Percentiles rank a stretch among this genome's conserved stretches.
Evolutionary conservation across 2,329 filamentous ascomycete species (phyloP).

Genomic region (Xylaria sp.): DNA sequence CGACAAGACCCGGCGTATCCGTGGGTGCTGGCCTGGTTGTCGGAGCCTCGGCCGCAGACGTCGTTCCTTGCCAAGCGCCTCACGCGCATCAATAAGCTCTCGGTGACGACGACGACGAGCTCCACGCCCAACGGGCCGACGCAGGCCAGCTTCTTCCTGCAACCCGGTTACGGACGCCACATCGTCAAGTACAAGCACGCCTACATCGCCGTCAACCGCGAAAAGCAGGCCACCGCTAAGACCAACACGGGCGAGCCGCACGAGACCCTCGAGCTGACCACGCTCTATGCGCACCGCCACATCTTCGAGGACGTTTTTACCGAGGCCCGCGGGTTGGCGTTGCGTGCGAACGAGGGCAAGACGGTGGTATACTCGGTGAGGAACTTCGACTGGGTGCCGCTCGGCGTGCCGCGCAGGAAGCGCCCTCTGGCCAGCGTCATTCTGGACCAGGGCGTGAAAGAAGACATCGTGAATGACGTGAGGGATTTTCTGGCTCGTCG

Average conservation of each 20-base stretch:
- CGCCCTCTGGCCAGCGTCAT: constrained; percentile 89
- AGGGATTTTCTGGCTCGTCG: constrained; percentile 82
- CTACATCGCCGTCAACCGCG: constrained; percentile 86
- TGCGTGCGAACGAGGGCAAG: constrained; percentile 86
- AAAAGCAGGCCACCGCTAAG: constrained; percentile 86
- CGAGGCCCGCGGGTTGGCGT: constrained; percentile 85
- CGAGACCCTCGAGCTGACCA: constrained; percentile 92
- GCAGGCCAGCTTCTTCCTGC: constrained; percentile 84
- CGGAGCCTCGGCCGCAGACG: constrained; percentile 75
- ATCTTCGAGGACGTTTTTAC: constrained; percentile 91
- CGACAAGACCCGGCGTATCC: constrained; percentile 92
- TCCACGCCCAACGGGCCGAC: constrained; percentile 74
- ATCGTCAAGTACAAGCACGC: constrained; percentile 87
- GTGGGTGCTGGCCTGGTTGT: constrained; percentile 96
- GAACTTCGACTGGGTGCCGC: constrained; percentile 84
- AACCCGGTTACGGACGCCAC: constrained; percentile 91
- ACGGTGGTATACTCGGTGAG: constrained; percentile 90
- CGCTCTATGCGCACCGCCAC: constrained; percentile 87
- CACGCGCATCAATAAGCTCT: constrained; percentile 70
- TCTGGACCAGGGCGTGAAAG: constrained; percentile 87
- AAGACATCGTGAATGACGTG: constrained; percentile 82
- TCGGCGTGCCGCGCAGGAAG: constrained; percentile 87
- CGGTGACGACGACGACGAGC: constrained; percentile 65
- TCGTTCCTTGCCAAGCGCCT: constrained; percentile 70
- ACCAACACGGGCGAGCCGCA: constrained; percentile 87